A percentile compares a stretch with the other conserved stretches of the same genome.
phyloP scores from a whole-genome alignment of 2,329 filamentous ascomycete species.

The Colletotrichum gigasporum region DNA sequence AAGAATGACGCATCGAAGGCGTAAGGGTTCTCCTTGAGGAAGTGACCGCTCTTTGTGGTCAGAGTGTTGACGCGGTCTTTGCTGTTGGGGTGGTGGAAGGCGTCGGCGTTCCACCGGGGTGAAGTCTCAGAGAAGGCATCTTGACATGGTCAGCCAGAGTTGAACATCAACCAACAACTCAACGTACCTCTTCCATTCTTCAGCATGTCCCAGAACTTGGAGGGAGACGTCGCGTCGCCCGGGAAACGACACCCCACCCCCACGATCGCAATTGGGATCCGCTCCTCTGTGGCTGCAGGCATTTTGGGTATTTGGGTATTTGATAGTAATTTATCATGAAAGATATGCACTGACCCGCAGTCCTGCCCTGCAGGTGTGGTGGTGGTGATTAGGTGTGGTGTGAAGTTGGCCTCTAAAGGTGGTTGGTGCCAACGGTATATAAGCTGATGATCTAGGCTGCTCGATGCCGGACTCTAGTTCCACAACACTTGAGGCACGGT shows the following conservation, averaged over 20 bases:
- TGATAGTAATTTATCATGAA: too few relatives aligned
- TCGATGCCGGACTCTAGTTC: too few relatives aligned
- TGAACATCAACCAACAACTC: not conserved
- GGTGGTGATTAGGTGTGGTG: too few relatives aligned
- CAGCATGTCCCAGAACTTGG: slow-evolving; percentile 49
- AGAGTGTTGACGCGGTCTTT: slow-evolving; percentile 2
- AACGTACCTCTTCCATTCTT: slow-evolving; percentile 32
- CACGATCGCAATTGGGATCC: slow-evolving; percentile 53
- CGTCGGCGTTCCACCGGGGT: not conserved
- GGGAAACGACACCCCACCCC: slow-evolving; percentile 54
- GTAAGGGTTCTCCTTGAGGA: slow-evolving; percentile 37
- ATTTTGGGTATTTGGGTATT: too few relatives aligned
- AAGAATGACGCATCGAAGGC: slow-evolving; percentile 51
- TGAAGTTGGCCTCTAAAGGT: too few relatives aligned
- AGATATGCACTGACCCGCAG: too few relatives aligned
- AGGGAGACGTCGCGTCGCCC: slow-evolving; percentile 43
- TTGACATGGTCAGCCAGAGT: not conserved
- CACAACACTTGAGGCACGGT: too few relatives aligned
- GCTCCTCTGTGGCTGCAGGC: too few relatives aligned
- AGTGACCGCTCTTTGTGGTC: slow-evolving; percentile 35
- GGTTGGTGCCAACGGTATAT: too few relatives aligned
- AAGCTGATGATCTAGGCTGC: too few relatives aligned
- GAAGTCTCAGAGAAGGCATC: slow-evolving; percentile 1
- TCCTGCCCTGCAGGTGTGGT: too few relatives aligned
- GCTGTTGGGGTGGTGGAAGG: slow-evolving; percentile 9